These are phyloP conservation scores for Vaccinium corymbosum DNA, from an alignment of 148 eudicot species.

Conservation along the genomic window DNA sequence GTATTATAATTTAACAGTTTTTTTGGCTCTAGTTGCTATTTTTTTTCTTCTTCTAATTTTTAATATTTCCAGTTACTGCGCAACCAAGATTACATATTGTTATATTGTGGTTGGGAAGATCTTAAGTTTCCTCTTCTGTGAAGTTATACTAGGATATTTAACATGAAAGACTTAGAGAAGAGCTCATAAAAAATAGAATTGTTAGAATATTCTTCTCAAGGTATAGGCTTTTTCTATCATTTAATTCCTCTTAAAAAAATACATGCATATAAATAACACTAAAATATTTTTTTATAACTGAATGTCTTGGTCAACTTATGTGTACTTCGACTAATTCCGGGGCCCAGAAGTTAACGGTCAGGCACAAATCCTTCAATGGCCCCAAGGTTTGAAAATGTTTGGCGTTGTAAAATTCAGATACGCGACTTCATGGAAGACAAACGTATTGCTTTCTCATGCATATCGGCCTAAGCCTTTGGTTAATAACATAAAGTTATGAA, in stretches of 20 bases:
- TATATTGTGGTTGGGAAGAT: neutral
- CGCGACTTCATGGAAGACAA: no score
- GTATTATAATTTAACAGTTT: neutral
- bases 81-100: neutral
- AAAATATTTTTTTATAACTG: neutral
- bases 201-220: constrained; percentile 18
- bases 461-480: no score
- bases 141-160: neutral
- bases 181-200: constrained; percentile 8
- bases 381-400: no score
- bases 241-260: neutral
- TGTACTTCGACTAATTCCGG: no score
- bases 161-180: constrained; percentile 6
- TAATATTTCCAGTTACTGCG: neutral
- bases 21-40: neutral
- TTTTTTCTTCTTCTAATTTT: neutral
- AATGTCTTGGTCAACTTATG: no score
- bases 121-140: neutral
- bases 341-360: no score
- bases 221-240: constrained; percentile 5
- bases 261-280: neutral
- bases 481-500: neutral
- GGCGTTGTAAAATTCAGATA: no score
- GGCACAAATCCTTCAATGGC: no score
- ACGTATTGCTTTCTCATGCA: no score